Evolutionary conservation across 2,329 filamentous ascomycete species (phyloP).

Genomic region (Ambrosiella cleistominuta): DNA sequence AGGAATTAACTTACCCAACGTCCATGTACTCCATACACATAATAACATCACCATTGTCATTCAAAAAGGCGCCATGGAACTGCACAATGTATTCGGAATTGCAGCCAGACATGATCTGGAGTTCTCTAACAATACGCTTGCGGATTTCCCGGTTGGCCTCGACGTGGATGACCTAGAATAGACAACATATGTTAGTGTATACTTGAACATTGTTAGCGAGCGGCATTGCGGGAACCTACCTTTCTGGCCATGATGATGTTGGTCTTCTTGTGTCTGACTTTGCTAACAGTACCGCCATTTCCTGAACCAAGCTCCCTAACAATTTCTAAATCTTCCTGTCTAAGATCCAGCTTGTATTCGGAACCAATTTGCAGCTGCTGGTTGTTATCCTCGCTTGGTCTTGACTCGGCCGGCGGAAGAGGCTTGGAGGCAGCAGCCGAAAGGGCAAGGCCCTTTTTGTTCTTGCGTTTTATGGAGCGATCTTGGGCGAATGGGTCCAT

Average conservation of each 20-base stretch:
- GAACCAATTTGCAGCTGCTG: conserved; percentile 81
- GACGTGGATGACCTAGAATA: conserved; percentile 73
- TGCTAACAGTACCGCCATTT: conserved; percentile 96
- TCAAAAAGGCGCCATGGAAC: conserved; percentile 94
- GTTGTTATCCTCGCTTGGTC: conserved; percentile 36
- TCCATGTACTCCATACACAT: conserved; percentile 99
- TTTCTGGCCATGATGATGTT: conserved; percentile 97
- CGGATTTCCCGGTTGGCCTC: conserved; percentile 95
- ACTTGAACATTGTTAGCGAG: background rate
- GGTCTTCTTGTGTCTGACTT: conserved; percentile 85
- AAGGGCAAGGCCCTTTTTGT: conserved; percentile 87
- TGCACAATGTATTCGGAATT: conserved; percentile 94
- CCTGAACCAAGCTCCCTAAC: conserved; percentile 89
- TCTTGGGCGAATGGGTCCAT: conserved; percentile 45
- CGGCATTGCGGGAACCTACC: conserved; percentile 33
- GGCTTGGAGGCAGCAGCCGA: conserved; percentile 59
- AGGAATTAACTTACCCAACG: conserved; percentile 60
- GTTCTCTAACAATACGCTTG: conserved; percentile 88
- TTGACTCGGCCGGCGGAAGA: conserved; percentile 54
- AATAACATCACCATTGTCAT: conserved; percentile 91
- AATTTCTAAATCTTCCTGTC: conserved; percentile 80
- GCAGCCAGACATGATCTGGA: conserved; percentile 97
- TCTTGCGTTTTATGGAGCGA: conserved; percentile 95
- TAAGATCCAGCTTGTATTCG: conserved; percentile 85
- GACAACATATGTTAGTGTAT: background rate